Conservation (phyloP, 1,284 basidiomycete species). For the Cutaneotrichosporon daszewskae region DNA sequence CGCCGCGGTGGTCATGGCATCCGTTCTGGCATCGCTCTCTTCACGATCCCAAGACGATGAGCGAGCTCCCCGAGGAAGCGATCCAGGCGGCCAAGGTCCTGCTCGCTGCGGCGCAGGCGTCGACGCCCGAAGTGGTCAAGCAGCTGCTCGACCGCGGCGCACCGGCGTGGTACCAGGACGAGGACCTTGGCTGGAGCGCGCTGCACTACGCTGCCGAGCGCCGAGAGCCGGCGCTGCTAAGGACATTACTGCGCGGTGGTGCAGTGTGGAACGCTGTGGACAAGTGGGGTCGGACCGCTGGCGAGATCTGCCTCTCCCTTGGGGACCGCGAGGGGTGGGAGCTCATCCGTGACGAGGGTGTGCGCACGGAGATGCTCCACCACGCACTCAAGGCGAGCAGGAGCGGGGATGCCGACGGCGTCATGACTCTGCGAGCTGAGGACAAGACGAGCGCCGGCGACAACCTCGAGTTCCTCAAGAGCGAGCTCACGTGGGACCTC, state of each 20-base stretch:
- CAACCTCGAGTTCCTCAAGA: slow-evolving; percentile 67
- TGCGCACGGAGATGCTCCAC: slow-evolving; percentile 57
- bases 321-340: slow-evolving; percentile 70
- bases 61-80: slow-evolving; percentile 10
- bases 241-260: slow-evolving; percentile 67
- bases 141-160: slow-evolving; percentile 63
- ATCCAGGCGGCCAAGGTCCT: slow-evolving; percentile 25
- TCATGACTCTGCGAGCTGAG: slow-evolving; percentile 42
- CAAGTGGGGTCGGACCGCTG: slow-evolving; percentile 70
- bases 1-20: too few relatives aligned
- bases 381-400: slow-evolving; percentile 26
- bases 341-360: slow-evolving; percentile 74
- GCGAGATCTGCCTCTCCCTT: slow-evolving; percentile 78
- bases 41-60: not conserved
- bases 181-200: slow-evolving; percentile 70
- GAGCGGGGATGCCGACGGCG: slow-evolving; percentile 6
- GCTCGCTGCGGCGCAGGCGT: slow-evolving; percentile 28
- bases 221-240: slow-evolving; percentile 60
- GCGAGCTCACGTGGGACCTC: slow-evolving; percentile 62
- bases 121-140: slow-evolving; percentile 54
- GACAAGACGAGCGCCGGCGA: slow-evolving; percentile 68
- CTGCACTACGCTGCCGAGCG: slow-evolving; percentile 84
- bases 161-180: slow-evolving; percentile 87
- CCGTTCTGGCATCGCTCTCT: too few relatives aligned
- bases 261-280: slow-evolving; percentile 91